These are phyloP conservation scores for Hevea brasiliensis DNA, from an alignment of 345 rosid genomes.

Conservation along the genomic window DNA sequence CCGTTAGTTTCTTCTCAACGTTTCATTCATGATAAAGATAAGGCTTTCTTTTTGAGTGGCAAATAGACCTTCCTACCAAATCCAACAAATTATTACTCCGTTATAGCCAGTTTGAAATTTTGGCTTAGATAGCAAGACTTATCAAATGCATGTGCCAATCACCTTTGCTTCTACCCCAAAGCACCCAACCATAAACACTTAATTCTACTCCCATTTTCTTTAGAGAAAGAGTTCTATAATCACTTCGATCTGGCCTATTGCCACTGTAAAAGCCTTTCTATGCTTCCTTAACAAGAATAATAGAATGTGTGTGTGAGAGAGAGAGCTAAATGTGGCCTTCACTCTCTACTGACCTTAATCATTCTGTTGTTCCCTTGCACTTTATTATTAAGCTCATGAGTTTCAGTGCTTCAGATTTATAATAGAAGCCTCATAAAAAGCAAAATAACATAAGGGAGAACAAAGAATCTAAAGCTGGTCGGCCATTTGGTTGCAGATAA, in stretches of 20 bases:
- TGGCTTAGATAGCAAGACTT: conserved; percentile 66
- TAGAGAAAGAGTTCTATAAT: background rate
- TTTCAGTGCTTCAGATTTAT: conserved; percentile 1
- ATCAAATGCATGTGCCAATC: conserved; percentile 40
- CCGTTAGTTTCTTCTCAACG: conserved; percentile 45
- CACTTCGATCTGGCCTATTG: conserved; percentile 14
- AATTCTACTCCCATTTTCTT: conserved; percentile 23
- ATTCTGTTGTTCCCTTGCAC: conserved; percentile 30
- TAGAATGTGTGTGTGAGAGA: conserved; percentile 6
- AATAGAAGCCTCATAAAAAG: background rate
- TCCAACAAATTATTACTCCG: conserved; percentile 24
- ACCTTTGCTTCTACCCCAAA: conserved; percentile 91
- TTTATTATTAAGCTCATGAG: conserved; percentile 25
- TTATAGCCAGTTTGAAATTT: conserved; percentile 14
- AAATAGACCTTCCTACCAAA: conserved; percentile 48
- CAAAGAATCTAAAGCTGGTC: too few relatives aligned
- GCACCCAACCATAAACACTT: conserved; percentile 57
- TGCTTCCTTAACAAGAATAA: conserved; percentile 69
- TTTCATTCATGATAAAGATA: conserved; percentile 42
- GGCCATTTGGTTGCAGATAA: background rate
- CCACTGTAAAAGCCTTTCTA: conserved; percentile 20
- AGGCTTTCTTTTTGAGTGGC: conserved; percentile 31
- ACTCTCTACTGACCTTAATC: conserved; percentile 48
- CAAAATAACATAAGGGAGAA: background rate
- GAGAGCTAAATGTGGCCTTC: conserved; percentile 25